These are phyloP conservation scores for Alnus glutinosa DNA, from an alignment of 306 rosid species.

Conservation along the genomic window DNA sequence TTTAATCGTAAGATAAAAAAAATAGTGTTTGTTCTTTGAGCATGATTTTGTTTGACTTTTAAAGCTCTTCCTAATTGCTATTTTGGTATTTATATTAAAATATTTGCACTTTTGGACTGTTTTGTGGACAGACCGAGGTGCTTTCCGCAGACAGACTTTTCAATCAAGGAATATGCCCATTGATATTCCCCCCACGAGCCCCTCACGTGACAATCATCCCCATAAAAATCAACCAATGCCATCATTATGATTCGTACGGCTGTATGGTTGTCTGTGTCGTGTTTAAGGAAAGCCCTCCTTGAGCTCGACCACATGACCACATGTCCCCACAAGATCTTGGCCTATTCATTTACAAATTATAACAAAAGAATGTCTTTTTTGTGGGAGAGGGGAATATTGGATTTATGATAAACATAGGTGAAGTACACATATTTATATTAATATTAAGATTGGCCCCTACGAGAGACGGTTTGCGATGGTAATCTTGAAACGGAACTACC, in stretches of 20 bases:
- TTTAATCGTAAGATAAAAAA: too few relatives aligned
- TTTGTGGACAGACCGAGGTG: neutral
- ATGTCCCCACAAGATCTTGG: constrained; percentile 54
- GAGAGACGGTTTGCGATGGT: too few relatives aligned
- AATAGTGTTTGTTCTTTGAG: too few relatives aligned
- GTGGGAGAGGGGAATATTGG: neutral
- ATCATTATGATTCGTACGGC: neutral
- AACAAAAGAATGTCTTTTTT: neutral
- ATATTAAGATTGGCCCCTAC: too few relatives aligned
- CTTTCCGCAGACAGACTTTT: too few relatives aligned
- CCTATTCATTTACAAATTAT: neutral
- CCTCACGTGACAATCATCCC: constrained; percentile 5
- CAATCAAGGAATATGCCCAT: neutral
- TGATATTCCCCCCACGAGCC: constrained; percentile 12
- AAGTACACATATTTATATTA: neutral
- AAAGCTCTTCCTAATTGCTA: too few relatives aligned
- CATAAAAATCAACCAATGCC: neutral
- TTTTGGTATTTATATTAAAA: too few relatives aligned
- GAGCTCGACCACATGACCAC: constrained; percentile 26
- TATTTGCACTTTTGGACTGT: neutral
- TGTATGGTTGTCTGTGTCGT: constrained; percentile 9
- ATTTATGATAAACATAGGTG: neutral
- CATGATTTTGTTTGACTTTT: too few relatives aligned
- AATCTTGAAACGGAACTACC: too few relatives aligned
- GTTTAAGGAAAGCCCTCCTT: neutral